These are phyloP conservation scores for Trametes cingulata DNA, from an alignment of 768 basidiomycete species.

Conservation along the genomic window DNA sequence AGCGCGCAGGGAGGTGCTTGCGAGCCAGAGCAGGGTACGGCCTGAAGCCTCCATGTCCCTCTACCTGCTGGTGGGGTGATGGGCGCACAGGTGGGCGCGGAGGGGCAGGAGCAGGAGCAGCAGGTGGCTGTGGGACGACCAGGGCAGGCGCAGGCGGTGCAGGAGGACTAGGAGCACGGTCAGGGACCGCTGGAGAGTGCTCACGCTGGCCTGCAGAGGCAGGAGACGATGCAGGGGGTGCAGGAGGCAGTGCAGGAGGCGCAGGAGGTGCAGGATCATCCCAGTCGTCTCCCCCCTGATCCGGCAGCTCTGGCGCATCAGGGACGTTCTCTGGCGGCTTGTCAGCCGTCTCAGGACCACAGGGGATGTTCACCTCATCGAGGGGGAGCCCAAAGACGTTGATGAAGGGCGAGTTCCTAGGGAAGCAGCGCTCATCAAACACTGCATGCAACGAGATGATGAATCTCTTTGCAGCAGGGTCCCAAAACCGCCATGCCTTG, in stretches of 20 bases:
- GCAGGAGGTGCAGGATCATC: constrained; percentile 18
- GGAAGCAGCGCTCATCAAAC: constrained; percentile 14
- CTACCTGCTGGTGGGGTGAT: background rate
- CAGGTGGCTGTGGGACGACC: constrained; percentile 1
- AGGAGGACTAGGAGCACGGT: background rate
- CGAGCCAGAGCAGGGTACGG: constrained; percentile 4
- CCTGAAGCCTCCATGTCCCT: constrained; percentile 1
- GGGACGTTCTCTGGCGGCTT: background rate
- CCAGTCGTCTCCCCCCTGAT: constrained; percentile 15
- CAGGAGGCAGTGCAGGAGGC: background rate
- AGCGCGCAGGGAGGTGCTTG: constrained; percentile 7
- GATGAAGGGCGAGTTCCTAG: constrained; percentile 10
- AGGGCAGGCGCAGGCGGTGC: constrained; percentile 1
- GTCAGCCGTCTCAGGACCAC: background rate
- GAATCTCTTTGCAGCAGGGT: constrained; percentile 16
- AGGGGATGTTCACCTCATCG: constrained; percentile 4
- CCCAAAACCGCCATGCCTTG: constrained; percentile 8
- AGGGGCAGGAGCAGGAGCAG: background rate
- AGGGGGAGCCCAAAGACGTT: constrained; percentile 4
- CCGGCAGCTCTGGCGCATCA: constrained; percentile 8
- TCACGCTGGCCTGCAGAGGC: background rate
- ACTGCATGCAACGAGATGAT: constrained; percentile 16
- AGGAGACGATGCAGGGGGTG: background rate
- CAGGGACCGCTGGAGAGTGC: background rate
- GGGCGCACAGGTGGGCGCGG: background rate